phyloP scores from a whole-genome alignment of 2,329 filamentous ascomycete species.

The Microcyclospora tardicrescens region DNA sequence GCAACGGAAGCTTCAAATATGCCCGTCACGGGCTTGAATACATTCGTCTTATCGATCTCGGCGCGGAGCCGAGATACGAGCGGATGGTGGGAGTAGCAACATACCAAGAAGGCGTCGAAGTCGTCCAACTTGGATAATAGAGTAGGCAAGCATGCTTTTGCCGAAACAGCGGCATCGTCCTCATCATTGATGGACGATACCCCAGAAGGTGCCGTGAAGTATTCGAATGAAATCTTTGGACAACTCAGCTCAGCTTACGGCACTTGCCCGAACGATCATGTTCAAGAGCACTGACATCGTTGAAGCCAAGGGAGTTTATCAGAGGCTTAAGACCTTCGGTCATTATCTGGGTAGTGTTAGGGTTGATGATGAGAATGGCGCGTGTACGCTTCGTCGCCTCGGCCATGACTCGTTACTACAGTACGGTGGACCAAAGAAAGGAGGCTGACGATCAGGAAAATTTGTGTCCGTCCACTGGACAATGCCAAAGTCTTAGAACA shows the following conservation, averaged over 20 bases:
- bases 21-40: conserved; percentile 51
- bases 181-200: conserved; percentile 69
- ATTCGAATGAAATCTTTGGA: conserved; percentile 29
- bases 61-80: conserved; percentile 43
- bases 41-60: conserved; percentile 6
- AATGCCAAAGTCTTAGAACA: no score
- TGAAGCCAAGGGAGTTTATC: conserved; percentile 31
- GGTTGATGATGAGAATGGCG: conserved; percentile 60
- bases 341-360: conserved; percentile 64
- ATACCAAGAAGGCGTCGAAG: conserved; percentile 70
- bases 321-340: conserved; percentile 50
- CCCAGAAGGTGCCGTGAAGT: conserved; percentile 54
- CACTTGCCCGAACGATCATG: conserved; percentile 12
- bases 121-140: conserved; percentile 32
- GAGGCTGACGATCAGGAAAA: no score
- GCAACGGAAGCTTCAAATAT: conserved; percentile 80
- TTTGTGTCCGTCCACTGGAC: no score
- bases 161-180: conserved; percentile 52
- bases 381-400: conserved; percentile 4
- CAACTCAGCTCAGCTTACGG: conserved; percentile 11
- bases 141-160: conserved; percentile 46
- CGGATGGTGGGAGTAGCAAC: conserved; percentile 78
- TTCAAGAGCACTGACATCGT: conserved; percentile 23
- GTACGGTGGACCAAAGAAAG: no score
- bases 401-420: no score